Conservation (phyloP, 2,329 filamentous ascomycete genomes). For the Cercospora canescens region DNA sequence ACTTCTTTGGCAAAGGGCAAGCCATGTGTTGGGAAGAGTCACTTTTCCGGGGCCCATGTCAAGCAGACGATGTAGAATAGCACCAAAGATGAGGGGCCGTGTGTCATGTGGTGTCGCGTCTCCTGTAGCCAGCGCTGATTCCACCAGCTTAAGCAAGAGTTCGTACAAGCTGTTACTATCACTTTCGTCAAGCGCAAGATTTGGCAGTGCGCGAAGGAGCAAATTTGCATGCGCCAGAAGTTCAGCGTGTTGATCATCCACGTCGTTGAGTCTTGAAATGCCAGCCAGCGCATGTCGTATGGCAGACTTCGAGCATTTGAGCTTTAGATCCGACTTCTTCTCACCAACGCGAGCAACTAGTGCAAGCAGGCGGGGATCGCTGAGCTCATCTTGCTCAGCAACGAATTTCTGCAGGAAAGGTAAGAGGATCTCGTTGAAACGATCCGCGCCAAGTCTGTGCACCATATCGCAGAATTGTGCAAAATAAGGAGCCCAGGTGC, state of each 20-base stretch:
- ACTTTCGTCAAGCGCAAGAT: constrained; percentile 18
- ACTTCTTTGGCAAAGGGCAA: constrained; percentile 22
- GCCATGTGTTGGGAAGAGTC: constrained; percentile 19
- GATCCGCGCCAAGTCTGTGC: constrained; percentile 68
- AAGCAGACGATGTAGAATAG: constrained; percentile 25
- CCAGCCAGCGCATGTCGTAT: neutral
- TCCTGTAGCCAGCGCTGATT: constrained; percentile 11
- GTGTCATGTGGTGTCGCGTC: neutral
- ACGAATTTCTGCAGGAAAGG: constrained; percentile 85
- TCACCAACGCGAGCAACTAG: constrained; percentile 17
- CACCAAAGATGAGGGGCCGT: constrained; percentile 24
- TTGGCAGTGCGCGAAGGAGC: constrained; percentile 20
- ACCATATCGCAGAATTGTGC: constrained; percentile 83
- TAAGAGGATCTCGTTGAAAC: constrained; percentile 77
- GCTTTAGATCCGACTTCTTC: constrained; percentile 9
- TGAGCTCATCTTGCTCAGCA: constrained; percentile 47
- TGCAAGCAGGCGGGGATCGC: constrained; percentile 9
- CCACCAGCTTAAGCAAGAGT: constrained; percentile 15
- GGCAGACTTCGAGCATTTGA: constrained; percentile 11
- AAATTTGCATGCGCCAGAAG: constrained; percentile 17
- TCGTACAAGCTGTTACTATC: neutral
- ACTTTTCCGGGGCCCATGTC: neutral
- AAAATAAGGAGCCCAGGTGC: constrained; percentile 70
- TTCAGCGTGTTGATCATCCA: neutral
- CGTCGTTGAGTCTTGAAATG: neutral